Evolutionary conservation across 176 grass and related monocot genomes (phyloP).

Genomic region (Pontederia paniculata): DNA sequence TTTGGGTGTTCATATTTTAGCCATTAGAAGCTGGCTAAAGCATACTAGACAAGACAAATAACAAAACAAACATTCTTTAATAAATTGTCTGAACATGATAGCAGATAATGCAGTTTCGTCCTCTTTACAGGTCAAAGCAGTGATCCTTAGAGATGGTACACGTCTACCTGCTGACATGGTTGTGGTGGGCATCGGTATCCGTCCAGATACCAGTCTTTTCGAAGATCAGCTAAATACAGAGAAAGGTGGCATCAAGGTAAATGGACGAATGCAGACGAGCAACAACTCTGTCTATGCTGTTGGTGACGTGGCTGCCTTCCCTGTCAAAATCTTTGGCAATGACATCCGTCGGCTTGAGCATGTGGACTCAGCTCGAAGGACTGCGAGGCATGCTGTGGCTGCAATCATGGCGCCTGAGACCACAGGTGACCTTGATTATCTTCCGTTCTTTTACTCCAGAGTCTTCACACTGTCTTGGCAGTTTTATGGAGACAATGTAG

Average conservation of each 20-base stretch:
- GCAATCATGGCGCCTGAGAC: conserved; percentile 54
- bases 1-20: no score
- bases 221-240: conserved; percentile 70
- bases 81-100: not conserved
- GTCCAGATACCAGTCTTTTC: conserved; percentile 67
- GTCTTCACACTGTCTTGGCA: conserved; percentile 90
- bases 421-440: conserved; percentile 59
- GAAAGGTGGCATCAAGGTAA: conserved; percentile 89
- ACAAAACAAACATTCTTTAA: not conserved
- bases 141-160: conserved; percentile 71
- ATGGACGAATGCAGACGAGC: conserved; percentile 71
- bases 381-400: conserved; percentile 72
- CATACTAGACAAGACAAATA: not conserved
- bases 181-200: conserved; percentile 89
- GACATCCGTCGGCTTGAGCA: conserved; percentile 68
- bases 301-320: conserved; percentile 73
- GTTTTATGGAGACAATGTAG: conserved; percentile 85
- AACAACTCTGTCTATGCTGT: conserved; percentile 79
- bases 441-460: conserved; percentile 97
- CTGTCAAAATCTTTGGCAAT: conserved; percentile 62
- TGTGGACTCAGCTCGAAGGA: conserved; percentile 87
- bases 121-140: conserved; percentile 52
- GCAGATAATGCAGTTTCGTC: conserved; percentile 9
- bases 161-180: conserved; percentile 66
- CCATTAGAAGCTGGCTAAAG: no score